Evolutionary conservation across 495 filamentous ascomycete species (phyloP).

Genomic region (Talaromyces adpressus): DNA sequence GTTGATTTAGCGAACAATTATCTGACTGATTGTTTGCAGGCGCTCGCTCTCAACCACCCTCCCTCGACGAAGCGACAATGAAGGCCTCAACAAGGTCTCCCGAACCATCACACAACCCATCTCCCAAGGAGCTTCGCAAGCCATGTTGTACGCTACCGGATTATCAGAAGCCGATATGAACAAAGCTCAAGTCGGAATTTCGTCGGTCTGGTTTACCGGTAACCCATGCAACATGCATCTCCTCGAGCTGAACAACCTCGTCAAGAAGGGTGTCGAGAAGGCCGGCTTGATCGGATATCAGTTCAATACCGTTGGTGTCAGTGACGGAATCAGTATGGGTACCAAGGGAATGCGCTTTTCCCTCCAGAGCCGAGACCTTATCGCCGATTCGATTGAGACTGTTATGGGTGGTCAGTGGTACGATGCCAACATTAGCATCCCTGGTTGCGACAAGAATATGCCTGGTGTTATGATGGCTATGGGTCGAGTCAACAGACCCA

Average conservation of each 20-base stretch:
- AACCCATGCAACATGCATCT: slow-evolving; percentile 99
- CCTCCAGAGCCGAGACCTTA: slow-evolving; percentile 88
- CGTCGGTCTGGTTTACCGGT: slow-evolving; percentile 80
- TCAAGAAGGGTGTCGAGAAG: slow-evolving; percentile 76
- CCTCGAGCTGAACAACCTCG: slow-evolving; percentile 73
- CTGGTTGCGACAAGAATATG: slow-evolving; percentile 99
- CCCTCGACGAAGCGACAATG: slow-evolving; percentile 31
- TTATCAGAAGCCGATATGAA: slow-evolving; percentile 75
- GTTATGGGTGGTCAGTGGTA: slow-evolving; percentile 99
- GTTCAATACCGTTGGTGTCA: slow-evolving; percentile 98
- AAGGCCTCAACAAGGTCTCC: slow-evolving; percentile 72
- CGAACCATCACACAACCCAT: slow-evolving; percentile 85
- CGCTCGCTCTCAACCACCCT: slow-evolving; percentile 44
- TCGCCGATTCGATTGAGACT: slow-evolving; percentile 96
- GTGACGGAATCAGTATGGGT: slow-evolving; percentile 53
- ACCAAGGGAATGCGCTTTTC: slow-evolving; percentile 83
- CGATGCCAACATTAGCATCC: slow-evolving; percentile 94
- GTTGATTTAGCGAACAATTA: neutral
- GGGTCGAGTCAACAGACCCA: slow-evolving; percentile 89
- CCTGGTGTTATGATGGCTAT: slow-evolving; percentile 97
- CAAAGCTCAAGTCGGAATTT: slow-evolving; percentile 95
- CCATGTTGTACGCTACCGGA: slow-evolving; percentile 96
- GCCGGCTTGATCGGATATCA: slow-evolving; percentile 78
- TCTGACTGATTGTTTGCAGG: slow-evolving; percentile 16
- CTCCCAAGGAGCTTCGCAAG: slow-evolving; percentile 95